Evolutionary conservation across 2,329 filamentous ascomycete species (phyloP), one percentile per base, ranked within the genome.

Genomic region (Cladophialophora psammophila): DNA sequence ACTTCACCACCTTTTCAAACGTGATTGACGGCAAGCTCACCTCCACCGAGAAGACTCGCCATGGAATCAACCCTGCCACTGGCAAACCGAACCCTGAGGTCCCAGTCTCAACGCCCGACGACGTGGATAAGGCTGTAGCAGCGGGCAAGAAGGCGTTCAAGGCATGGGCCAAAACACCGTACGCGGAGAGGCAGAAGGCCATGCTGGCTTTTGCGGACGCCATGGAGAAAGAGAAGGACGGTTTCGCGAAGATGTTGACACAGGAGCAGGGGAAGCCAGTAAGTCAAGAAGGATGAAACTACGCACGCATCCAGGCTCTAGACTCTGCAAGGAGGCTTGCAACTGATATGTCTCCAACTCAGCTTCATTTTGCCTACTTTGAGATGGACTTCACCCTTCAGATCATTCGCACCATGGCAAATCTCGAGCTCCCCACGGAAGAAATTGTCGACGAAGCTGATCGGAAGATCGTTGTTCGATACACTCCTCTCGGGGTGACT

Each of bases 61-160:
- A 81, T 72, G 79, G 81, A 50, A 76, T 86, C 71, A 86, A 87
- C 74, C 85, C 85, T 0, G 76, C 84, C 3, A 86, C 81, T 8
- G 76, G 79, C 20, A 75, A 83, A 68, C 76, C 82, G 26, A 83
- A 85, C 57, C 81, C 82, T 31, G 79, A 81, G 12, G 85, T 86
- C 0, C 85, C 85, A 0, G 75, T 86, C 38, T 79, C 79, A 5
- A 82, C 80, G 1, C 76, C 77, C 42, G 73, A 80, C 45, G 85
- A 87, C 67, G 76, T 87, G 53, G 80, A 87, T 66, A 76, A 75
- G 40, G 84, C 85, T 8, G 82, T 87, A 18, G 75, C 75, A 3
- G 80, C 81, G 7, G 85, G 81, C 7, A 78, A 80, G 68, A 76
- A 76, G 68, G 85, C 84, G 0, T 83, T 82, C 69, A 79, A 80